Conservation (phyloP, 1,139 yeast species). For the Protomyces inundatus region DNA sequence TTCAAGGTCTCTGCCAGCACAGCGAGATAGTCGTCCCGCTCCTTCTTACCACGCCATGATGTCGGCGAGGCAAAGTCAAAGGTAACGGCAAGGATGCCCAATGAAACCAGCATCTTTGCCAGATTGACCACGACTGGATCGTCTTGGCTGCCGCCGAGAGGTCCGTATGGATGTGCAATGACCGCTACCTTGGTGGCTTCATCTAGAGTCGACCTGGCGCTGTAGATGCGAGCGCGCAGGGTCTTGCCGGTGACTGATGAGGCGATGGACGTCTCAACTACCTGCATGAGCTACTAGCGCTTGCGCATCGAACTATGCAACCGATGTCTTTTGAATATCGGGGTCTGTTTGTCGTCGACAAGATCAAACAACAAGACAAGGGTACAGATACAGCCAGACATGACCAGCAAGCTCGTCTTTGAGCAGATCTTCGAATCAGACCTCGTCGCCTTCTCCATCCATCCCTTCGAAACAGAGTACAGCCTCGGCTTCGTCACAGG, state of each 20-base stretch:
- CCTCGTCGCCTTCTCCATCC: constrained; percentile 9
- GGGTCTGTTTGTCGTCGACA: no score
- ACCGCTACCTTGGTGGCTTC: not conserved
- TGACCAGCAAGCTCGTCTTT: not conserved
- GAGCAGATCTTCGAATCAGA: constrained; percentile 7
- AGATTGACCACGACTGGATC: constrained; percentile 6
- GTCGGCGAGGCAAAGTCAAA: constrained; percentile 14
- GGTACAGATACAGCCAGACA: not conserved
- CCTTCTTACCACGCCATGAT: constrained; percentile 4
- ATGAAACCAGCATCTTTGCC: not conserved
- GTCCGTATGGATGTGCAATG: constrained; percentile 19
- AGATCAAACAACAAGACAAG: no score
- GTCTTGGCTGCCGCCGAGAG: constrained; percentile 12
- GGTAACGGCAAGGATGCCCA: not conserved
- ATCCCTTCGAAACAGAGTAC: constrained; percentile 7
- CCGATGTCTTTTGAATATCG: no score
- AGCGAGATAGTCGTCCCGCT: constrained; percentile 6
- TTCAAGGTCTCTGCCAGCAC: not conserved
- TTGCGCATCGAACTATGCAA: no score
- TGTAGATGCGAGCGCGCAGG: not conserved
- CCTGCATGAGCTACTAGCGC: not conserved
- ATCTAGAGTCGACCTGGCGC: not conserved
- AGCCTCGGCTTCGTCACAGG: constrained; percentile 15
- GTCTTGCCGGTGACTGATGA: not conserved
- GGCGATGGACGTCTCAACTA: not conserved